Conservation (phyloP, 305 asterid species). For the Fraxinus latifolia region DNA sequence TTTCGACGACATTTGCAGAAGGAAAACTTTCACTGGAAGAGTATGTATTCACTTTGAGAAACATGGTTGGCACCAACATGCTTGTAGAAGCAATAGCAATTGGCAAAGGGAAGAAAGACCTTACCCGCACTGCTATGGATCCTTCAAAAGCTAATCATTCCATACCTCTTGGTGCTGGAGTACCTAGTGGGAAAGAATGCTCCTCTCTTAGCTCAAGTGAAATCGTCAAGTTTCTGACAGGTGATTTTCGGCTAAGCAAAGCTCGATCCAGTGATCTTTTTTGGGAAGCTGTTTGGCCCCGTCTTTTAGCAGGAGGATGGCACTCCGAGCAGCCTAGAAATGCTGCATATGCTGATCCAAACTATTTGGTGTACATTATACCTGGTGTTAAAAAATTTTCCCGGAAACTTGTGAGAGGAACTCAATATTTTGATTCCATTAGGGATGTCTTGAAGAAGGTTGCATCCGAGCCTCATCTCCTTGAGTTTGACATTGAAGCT, state of each 20-base stretch:
- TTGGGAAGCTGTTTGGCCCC: conserved; percentile 93
- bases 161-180: conserved; percentile 39
- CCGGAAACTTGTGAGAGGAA: conserved; percentile 52
- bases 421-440: conserved; percentile 64
- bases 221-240: conserved; percentile 54
- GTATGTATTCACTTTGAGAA: conserved; percentile 48
- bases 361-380: conserved; percentile 55
- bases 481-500: conserved; percentile 49
- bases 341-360: conserved; percentile 35
- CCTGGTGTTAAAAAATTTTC: conserved; percentile 68
- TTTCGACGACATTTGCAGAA: conserved; percentile 44
- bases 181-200: conserved; percentile 66
- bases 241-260: conserved; percentile 71
- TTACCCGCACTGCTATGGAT: conserved; percentile 49
- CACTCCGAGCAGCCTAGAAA: conserved; percentile 64
- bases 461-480: conserved; percentile 57
- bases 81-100: conserved; percentile 64
- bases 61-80: conserved; percentile 40
- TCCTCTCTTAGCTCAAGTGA: conserved; percentile 51
- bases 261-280: conserved; percentile 64
- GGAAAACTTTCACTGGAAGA: conserved; percentile 51
- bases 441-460: conserved; percentile 69
- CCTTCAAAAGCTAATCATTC: conserved; percentile 42
- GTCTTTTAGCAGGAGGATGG: conserved; percentile 81
- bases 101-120: conserved; percentile 66